These are phyloP conservation scores for Nakazawaea ambrosiae DNA, from an alignment of 805 yeast species.

Conservation along the genomic window DNA sequence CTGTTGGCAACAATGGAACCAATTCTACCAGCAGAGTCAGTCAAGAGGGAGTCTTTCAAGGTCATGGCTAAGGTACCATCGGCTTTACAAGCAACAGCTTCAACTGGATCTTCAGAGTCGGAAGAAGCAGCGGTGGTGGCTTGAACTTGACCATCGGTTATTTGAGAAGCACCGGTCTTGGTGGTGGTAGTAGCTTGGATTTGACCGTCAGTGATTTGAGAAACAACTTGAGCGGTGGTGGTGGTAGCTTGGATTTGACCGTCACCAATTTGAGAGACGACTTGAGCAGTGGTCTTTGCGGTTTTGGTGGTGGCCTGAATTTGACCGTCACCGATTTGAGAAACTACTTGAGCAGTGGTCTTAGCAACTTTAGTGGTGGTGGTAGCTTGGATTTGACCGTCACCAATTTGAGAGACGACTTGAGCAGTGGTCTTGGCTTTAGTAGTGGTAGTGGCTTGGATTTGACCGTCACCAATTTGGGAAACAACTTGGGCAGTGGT, in stretches of 20 bases:
- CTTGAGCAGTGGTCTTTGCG: conserved; percentile 22
- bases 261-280: conserved; percentile 39
- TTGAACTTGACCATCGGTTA: conserved; percentile 40
- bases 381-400: conserved; percentile 47
- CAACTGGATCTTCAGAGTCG: conserved; percentile 11
- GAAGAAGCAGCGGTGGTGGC: conserved; percentile 28
- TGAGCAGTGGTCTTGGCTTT: conserved; percentile 18
- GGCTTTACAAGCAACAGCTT: conserved; percentile 27
- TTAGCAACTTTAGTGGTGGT: conserved; percentile 26
- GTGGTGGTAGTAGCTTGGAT: conserved; percentile 29
- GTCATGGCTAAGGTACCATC: conserved; percentile 35
- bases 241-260: conserved; percentile 39
- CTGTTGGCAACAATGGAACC: conserved; percentile 57
- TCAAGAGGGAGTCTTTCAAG: conserved; percentile 33
- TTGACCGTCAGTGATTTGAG: conserved; percentile 32
- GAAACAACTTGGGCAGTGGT: conserved; percentile 20
- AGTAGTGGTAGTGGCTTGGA: conserved; percentile 28
- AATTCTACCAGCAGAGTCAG: conserved; percentile 43
- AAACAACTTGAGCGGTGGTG: conserved; percentile 24
- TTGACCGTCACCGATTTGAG: conserved; percentile 42
- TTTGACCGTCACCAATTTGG: conserved; percentile 42
- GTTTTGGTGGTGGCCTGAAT: conserved; percentile 29
- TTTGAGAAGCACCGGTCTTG: conserved; percentile 32
- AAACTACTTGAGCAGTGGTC: conserved; percentile 19
- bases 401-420: conserved; percentile 41